Conservation (phyloP, 768 basidiomycete genomes). For the Lactarius quietus region DNA sequence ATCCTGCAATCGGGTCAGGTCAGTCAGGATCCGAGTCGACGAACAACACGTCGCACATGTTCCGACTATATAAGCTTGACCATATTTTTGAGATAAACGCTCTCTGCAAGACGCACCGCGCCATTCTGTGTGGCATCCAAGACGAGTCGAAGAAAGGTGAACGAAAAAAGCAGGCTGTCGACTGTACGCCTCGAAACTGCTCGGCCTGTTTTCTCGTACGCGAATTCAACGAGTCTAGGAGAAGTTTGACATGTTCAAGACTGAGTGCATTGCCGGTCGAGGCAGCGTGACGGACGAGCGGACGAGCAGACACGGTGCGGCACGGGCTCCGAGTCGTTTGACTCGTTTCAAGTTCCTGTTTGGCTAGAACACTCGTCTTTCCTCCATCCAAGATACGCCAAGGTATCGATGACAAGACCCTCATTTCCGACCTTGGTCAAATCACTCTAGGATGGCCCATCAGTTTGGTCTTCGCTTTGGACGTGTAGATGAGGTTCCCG, state of each 20-base stretch:
- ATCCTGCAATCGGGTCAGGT: slow-evolving; percentile 45
- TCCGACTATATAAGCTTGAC: slow-evolving; percentile 79
- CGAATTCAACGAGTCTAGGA: slow-evolving; percentile 70
- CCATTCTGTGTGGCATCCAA: slow-evolving; percentile 60
- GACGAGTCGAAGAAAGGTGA: slow-evolving; percentile 76
- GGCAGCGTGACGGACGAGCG: too few relatives aligned
- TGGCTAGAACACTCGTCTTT: too few relatives aligned
- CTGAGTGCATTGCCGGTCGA: too few relatives aligned
- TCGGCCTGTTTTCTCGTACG: slow-evolving; percentile 49
- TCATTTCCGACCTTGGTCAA: too few relatives aligned
- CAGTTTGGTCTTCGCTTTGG: too few relatives aligned
- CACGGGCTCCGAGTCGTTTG: too few relatives aligned
- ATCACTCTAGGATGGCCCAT: too few relatives aligned
- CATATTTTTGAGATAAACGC: slow-evolving; percentile 91
- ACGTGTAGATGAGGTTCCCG: too few relatives aligned
- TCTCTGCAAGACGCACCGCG: slow-evolving; percentile 83
- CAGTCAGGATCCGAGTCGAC: neutral
- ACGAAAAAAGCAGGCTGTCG: slow-evolving; percentile 73
- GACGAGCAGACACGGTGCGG: too few relatives aligned
- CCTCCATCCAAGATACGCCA: too few relatives aligned
- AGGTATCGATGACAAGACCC: too few relatives aligned
- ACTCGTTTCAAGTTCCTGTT: too few relatives aligned
- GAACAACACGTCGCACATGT: slow-evolving; percentile 50
- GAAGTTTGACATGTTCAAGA: slow-evolving; percentile 42
- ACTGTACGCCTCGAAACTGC: slow-evolving; percentile 50